Evolutionary conservation across 345 rosid genomes (phyloP).

Genomic region (Eucalyptus sp.): DNA sequence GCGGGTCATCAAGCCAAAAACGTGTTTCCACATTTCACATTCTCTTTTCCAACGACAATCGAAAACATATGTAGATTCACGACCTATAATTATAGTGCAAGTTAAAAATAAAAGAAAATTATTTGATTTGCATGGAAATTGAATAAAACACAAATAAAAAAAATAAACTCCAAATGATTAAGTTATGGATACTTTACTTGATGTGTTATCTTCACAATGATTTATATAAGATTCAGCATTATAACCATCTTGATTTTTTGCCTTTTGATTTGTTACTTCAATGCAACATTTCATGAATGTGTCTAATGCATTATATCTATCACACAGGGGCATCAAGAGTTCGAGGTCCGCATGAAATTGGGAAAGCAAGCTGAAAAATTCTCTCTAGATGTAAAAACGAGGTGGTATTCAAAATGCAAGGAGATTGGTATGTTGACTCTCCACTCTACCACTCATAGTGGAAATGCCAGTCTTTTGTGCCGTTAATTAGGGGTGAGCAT

Average conservation of each 20-base stretch:
- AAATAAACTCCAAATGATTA: neutral
- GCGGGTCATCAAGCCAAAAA: neutral
- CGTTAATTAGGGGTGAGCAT: too few species aligned
- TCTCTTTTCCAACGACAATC: neutral
- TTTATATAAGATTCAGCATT: neutral
- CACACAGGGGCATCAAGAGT: neutral
- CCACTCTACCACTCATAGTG: neutral
- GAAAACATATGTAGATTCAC: neutral
- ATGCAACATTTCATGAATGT: neutral
- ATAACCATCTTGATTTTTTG: neutral
- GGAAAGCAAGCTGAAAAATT: neutral
- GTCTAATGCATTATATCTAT: neutral
- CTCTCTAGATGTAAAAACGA: neutral
- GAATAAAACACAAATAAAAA: neutral
- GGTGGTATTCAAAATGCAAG: neutral
- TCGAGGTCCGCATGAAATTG: neutral
- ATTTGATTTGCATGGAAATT: neutral
- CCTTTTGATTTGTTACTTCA: neutral
- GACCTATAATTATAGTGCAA: neutral
- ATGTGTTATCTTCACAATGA: neutral
- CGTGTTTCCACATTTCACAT: neutral
- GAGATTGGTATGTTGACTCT: neutral
- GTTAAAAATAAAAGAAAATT: neutral
- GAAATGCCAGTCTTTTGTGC: neutral
- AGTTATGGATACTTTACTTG: neutral